Evolutionary conservation across 1,284 basidiomycete species (phyloP), one percentile per base, ranked within the genome.

Genomic region (Trametes polyzona): DNA sequence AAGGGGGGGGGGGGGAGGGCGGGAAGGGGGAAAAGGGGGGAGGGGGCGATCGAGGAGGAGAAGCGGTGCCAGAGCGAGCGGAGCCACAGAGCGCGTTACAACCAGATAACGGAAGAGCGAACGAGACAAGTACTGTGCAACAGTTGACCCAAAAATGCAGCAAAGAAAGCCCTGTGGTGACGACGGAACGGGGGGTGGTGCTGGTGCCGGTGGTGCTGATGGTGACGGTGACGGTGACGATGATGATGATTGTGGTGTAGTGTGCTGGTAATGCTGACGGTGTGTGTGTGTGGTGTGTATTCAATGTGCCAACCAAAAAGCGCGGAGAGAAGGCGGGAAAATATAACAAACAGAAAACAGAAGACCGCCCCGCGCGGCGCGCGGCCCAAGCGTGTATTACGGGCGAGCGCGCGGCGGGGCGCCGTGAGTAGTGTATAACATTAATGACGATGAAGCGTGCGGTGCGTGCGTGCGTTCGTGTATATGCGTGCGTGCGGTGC

Each of bases 401-500:
- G 61, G 44, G 51, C 39, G 46, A 40, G 56, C 61, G 56, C 59
- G 52, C 48, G 43, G 41, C 47, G 52, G 52, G 57, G 58, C 51
- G 59, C 54, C 55, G 61, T 57, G 61, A 55, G 55, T 61, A 63
- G 32, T 46, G 53, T 63, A 63, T 49, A 62, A 52, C 52, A 62
- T 57, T 64, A 65, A 50, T 36, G 32, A 54, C 36, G 50, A 46
- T 40, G 50, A 50, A 55, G 49, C 51, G 55, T 59, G 61, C 59
- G 21, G 51, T 61, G 61, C 59, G 59, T 62, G 54, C 61, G 64
- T 64, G 62, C 64, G 59, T 47, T 58, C 62, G 66, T 64, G 62
- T 63, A 58, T 65, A 37, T 43, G 46, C 23, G 19, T 64, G 64
- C 62, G 66, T 67, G 63, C 62, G 61, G 52, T 63, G 61, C 55